Evolutionary conservation across 1,139 yeast species (phyloP).

Genomic region (Yamadazyma spencermartinsiae): DNA sequence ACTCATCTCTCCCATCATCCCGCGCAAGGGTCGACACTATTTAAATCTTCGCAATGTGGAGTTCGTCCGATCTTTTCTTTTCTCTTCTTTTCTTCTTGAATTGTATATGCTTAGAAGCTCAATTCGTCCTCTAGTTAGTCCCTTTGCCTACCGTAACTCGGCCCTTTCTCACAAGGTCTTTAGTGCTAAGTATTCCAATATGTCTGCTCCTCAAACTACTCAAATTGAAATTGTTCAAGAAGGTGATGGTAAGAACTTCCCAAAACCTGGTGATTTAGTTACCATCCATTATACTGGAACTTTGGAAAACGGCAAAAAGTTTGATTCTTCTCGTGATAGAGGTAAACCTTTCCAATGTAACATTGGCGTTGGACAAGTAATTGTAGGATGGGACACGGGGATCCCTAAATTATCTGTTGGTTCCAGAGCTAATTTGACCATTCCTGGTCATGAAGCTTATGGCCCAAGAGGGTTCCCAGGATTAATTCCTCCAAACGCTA

Average conservation of each 20-base stretch:
- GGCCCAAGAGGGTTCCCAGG: slow-evolving; percentile 96
- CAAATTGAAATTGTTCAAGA: slow-evolving; percentile 46
- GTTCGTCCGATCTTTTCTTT: no score
- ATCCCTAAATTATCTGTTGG: slow-evolving; percentile 91
- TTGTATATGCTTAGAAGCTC: neutral
- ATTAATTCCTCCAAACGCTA: slow-evolving; percentile 93
- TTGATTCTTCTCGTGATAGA: slow-evolving; percentile 92
- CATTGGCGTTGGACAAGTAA: slow-evolving; percentile 95
- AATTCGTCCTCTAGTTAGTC: neutral
- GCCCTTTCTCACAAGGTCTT: slow-evolving; percentile 5
- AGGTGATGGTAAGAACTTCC: slow-evolving; percentile 86
- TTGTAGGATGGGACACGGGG: slow-evolving; percentile 94
- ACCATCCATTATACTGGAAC: slow-evolving; percentile 96
- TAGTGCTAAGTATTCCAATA: slow-evolving; percentile 11
- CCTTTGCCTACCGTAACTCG: neutral
- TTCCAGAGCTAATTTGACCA: slow-evolving; percentile 86
- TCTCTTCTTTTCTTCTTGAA: no score
- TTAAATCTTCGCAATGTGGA: slow-evolving; percentile 1
- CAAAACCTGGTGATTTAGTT: slow-evolving; percentile 81
- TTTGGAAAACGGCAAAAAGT: slow-evolving; percentile 88
- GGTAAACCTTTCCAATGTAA: slow-evolving; percentile 91
- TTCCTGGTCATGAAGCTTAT: slow-evolving; percentile 92
- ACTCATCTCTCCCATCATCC: no score
- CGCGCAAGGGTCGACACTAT: neutral
- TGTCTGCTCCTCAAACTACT: slow-evolving; percentile 46